Percentiles rank a stretch among this genome's conserved stretches.
Evolutionary conservation across 441 rosid genomes (phyloP).

Genomic region (Biscutella laevigata): DNA sequence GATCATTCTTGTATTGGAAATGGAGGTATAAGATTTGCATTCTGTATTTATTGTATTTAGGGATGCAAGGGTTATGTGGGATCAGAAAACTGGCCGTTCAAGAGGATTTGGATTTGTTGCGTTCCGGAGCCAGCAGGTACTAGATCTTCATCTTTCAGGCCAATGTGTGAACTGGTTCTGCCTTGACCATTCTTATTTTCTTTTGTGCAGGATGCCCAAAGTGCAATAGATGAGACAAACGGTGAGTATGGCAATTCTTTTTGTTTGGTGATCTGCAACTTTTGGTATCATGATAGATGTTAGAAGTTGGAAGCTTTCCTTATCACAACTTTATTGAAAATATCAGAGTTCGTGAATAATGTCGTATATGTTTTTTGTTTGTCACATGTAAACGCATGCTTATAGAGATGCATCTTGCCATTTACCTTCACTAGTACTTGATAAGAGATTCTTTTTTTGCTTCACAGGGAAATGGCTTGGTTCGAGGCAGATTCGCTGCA

Average conservation of each 20-base stretch:
- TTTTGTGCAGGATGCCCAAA: conserved; percentile 31
- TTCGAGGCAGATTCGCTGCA: conserved; percentile 54
- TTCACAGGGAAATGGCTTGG: conserved; percentile 57
- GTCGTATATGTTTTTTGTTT: too few species aligned
- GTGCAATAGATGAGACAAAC: conserved; percentile 29
- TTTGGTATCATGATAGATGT: not conserved
- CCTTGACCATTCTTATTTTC: conserved; percentile 1
- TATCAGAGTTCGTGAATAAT: too few species aligned
- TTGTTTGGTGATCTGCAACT: too few species aligned
- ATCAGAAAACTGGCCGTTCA: conserved; percentile 97
- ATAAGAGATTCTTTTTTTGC: too few species aligned
- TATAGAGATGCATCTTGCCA: too few species aligned
- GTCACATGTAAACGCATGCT: too few species aligned
- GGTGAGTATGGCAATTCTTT: conserved; percentile 17
- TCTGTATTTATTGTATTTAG: conserved; percentile 22
- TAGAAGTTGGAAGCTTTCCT: too few species aligned
- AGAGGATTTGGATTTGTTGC: conserved; percentile 97
- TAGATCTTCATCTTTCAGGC: not conserved
- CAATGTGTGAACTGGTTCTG: not conserved
- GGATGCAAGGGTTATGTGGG: conserved; percentile 81
- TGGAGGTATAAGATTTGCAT: not conserved
- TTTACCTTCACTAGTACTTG: too few species aligned
- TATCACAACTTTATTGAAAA: too few species aligned
- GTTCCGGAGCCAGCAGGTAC: conserved; percentile 34
- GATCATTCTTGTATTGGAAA: not conserved